A percentile compares a stretch with the other conserved stretches of the same genome.
Evolutionary conservation across 768 basidiomycete species (phyloP).

Genomic region (Galerina marginata): DNA sequence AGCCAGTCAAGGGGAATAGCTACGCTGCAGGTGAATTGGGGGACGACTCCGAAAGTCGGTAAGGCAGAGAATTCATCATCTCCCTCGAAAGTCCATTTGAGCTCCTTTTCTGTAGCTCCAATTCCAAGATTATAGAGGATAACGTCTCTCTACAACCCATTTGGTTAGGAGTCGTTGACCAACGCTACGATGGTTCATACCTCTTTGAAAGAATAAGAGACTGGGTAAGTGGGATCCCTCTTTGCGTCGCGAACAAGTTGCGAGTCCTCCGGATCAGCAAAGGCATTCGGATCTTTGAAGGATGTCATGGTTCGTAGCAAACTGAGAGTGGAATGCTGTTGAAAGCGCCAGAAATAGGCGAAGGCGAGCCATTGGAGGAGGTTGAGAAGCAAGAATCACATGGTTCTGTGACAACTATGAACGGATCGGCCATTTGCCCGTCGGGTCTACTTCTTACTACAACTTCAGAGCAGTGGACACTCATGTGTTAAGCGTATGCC

Average conservation of each 20-base stretch:
- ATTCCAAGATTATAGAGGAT: constrained; percentile 95
- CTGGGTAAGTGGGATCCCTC: constrained; percentile 54
- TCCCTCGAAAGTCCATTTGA: constrained; percentile 91
- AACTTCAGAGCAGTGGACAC: not conserved
- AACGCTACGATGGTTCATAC: constrained; percentile 25
- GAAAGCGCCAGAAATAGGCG: not conserved
- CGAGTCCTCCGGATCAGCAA: constrained; percentile 82
- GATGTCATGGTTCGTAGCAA: constrained; percentile 34
- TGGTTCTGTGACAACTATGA: constrained; percentile 4
- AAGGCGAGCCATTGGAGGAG: not conserved
- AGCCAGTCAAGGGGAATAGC: constrained; percentile 78
- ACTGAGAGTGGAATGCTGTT: not conserved
- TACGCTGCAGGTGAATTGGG: constrained; percentile 80
- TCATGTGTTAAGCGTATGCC: not conserved
- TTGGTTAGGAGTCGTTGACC: not conserved
- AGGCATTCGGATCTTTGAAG: constrained; percentile 53
- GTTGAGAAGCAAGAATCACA: constrained; percentile 6
- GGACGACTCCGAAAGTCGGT: constrained; percentile 95
- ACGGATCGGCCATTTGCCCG: not conserved
- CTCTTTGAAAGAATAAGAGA: constrained; percentile 80
- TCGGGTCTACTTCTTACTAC: not conserved
- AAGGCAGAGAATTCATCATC: constrained; percentile 85
- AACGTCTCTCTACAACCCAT: constrained; percentile 66
- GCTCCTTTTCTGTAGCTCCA: constrained; percentile 91
- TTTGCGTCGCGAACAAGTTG: constrained; percentile 85